A percentile compares a stretch with the other conserved stretches of the same genome.
Conservation (phyloP, 2,329 filamentous ascomycete genomes). For the Paecilomyces variotii region DNA sequence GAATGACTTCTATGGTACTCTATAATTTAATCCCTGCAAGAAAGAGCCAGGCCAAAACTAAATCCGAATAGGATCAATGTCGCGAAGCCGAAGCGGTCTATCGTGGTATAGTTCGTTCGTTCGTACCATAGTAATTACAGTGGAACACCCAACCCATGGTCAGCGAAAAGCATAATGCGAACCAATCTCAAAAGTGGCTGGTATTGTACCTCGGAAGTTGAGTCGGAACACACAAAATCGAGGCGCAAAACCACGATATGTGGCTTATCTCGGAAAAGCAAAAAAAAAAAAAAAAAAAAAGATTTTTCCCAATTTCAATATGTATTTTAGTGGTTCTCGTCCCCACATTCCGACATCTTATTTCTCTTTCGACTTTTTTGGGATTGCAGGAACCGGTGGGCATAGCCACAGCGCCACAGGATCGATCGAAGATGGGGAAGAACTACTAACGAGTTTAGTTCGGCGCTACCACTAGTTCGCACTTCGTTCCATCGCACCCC, state of each 20-base stretch:
- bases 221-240: neutral
- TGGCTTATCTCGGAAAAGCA: neutral
- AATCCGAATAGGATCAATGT: neutral
- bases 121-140: no score
- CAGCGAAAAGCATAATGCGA: no score
- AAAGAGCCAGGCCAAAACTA: neutral
- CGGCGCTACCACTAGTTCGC: neutral
- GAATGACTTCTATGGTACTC: neutral
- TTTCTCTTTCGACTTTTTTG: neutral
- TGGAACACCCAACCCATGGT: no score
- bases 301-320: neutral
- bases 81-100: neutral
- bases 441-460: neutral
- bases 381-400: neutral
- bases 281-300: neutral
- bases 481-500: neutral
- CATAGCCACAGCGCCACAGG: neutral
- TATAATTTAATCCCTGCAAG: neutral
- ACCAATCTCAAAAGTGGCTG: neutral
- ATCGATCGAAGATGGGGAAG: neutral
- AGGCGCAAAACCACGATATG: neutral
- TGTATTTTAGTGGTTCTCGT: neutral
- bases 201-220: neutral
- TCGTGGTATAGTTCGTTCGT: neutral
- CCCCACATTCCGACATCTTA: neutral